Evolutionary conservation across 139 green algal species (phyloP).

Genomic region (Chlorella sp.): DNA sequence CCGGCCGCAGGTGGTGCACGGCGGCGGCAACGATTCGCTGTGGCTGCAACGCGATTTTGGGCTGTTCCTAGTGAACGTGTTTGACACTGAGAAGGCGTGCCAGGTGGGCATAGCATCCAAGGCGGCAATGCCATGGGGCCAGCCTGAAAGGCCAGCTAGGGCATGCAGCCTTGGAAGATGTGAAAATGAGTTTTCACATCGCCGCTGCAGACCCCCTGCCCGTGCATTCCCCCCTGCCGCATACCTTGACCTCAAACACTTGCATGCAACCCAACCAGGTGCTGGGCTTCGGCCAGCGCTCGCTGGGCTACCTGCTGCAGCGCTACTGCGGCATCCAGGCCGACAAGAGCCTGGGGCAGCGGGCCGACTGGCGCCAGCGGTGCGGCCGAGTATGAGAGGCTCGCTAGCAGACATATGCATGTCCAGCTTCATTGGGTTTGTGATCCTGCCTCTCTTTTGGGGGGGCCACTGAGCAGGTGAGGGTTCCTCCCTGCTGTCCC

Average conservation of each 20-base stretch:
- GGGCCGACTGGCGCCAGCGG: constrained; percentile 76
- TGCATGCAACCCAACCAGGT: no score
- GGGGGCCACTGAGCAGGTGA: no score
- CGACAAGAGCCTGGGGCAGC: constrained; percentile 62
- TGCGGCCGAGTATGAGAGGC: not conserved
- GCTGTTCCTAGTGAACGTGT: constrained; percentile 80
- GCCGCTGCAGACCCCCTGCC: not conserved
- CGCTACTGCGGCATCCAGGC: constrained; percentile 50
- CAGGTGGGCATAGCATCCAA: constrained; percentile 40
- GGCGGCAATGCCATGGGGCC: not conserved
- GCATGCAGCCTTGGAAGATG: not conserved
- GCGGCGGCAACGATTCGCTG: constrained; percentile 77
- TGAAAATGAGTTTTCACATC: not conserved
- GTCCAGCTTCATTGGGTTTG: not conserved
- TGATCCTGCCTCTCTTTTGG: no score
- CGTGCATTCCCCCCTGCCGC: not conserved
- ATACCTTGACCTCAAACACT: no score
- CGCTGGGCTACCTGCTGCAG: constrained; percentile 39
- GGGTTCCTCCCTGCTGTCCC: no score
- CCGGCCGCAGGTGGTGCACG: constrained; percentile 83
- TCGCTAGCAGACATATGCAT: not conserved
- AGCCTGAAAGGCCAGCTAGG: not conserved
- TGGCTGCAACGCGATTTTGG: constrained; percentile 84
- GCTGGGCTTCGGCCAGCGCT: constrained; percentile 55
- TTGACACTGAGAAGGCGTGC: constrained; percentile 82